phyloP scores from a whole-genome alignment of 352 stramenopile species.

The Phytophthora lateralis region DNA sequence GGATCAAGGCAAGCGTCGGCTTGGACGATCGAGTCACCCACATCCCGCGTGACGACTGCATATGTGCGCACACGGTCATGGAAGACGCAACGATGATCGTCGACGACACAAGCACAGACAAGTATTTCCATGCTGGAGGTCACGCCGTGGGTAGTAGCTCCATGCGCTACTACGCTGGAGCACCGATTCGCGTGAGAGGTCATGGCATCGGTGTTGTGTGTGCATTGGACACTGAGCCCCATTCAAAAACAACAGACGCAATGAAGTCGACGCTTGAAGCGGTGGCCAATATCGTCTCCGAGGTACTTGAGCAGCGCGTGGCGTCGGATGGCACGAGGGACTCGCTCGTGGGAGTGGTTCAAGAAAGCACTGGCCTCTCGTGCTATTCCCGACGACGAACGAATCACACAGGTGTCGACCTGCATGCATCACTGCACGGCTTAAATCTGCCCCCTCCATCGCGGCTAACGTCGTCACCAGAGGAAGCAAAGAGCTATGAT shows the following conservation, averaged over 20 bases:
- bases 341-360: conserved; percentile 4
- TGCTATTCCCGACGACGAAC: conserved; percentile 13
- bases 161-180: conserved; percentile 71
- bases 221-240: conserved; percentile 60
- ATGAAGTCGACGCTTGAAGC: conserved; percentile 79
- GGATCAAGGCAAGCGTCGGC: conserved; percentile 73
- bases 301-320: conserved; percentile 79
- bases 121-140: conserved; percentile 68
- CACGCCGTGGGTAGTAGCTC: conserved; percentile 43
- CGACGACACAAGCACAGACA: conserved; percentile 64
- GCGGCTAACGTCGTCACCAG: conserved; percentile 14
- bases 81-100: conserved; percentile 67
- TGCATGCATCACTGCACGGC: conserved; percentile 37
- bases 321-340: conserved; percentile 20
- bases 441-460: conserved; percentile 35
- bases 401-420: conserved; percentile 23
- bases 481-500: conserved; percentile 6
- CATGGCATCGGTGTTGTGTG: conserved; percentile 75
- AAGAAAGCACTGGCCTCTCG: not conserved
- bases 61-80: conserved; percentile 51
- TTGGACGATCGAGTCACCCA: conserved; percentile 50
- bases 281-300: conserved; percentile 80
- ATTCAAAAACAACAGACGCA: conserved; percentile 47
- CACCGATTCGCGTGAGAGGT: conserved; percentile 57
- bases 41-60: conserved; percentile 64